Evolutionary conservation across 202 grass and related monocot species (phyloP), one percentile per base, ranked within the genome.

Genomic region (Bolboschoenoplectus hybrid): DNA sequence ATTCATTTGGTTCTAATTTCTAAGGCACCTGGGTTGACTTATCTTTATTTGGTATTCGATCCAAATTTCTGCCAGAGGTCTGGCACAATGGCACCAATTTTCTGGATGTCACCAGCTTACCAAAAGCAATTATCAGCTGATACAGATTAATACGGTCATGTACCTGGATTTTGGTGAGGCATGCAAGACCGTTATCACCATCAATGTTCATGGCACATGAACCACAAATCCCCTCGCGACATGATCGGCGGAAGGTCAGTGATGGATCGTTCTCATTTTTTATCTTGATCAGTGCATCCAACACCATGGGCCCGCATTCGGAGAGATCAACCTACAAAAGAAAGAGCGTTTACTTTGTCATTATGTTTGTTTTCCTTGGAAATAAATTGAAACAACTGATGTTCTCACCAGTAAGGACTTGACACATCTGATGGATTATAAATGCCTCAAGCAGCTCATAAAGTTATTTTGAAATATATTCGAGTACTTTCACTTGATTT

Each of bases 171-270:
- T 98, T 95, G 82, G 96, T 98, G 87, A 98, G 93, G 87, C 93
- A 98, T 58, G 93, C 96, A 39, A 98, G 96, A 17, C 93, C 91
- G 60, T 98, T 94, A 86, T 98, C 96, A 55, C 96, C 91, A 67
- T 98, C 96, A 14, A 98, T 95, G 87, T 63, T 95, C 95, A 98
- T 95, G 67, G 95, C 95, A 83, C 95, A 98, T 84, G 93, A 95
- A 6, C 91, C 96, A 82, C 93, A 95, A 89, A 98, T 98, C 35
- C 90, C 93, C 90, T 98, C 93, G 52, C 95, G 93, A 90, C 95
- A 98, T 85, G 91, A 95, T 36, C 95, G 84, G 74, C 91, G 95
- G 85, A 98, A 98, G 74, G 95, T 98, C 78, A 95, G 93, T 32
- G 95, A 95, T 12, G 93, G 91, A 83, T 98, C 95, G 89, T 91